Evolutionary conservation across 495 filamentous ascomycete species (phyloP).

Genomic region (Trichoderma asperelloides): DNA sequence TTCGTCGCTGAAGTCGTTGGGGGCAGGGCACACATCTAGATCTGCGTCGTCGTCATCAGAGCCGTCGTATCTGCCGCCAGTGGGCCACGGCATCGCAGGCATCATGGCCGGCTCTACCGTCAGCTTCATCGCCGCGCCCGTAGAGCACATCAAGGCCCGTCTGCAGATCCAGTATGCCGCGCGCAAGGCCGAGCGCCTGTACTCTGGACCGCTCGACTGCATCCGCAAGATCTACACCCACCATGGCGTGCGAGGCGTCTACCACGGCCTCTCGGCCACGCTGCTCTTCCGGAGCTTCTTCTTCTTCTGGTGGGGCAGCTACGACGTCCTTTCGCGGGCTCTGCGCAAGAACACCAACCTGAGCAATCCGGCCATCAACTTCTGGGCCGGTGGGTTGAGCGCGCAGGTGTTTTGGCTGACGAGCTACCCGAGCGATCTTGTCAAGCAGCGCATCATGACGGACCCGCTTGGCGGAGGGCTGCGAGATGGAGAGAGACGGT

Average conservation of each 20-base stretch:
- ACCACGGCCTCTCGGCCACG: conserved; percentile 76
- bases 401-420: conserved; percentile 93
- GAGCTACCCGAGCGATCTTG: conserved; percentile 85
- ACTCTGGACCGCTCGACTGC: conserved; percentile 82
- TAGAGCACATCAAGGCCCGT: conserved; percentile 92
- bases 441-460: conserved; percentile 98
- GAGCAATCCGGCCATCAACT: conserved; percentile 75
- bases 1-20: not conserved
- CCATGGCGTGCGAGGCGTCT: conserved; percentile 73
- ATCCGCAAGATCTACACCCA: conserved; percentile 51
- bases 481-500: conserved; percentile 58
- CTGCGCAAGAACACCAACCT: conserved; percentile 59
- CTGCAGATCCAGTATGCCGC: conserved; percentile 86
- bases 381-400: conserved; percentile 90
- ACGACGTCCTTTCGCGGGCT: conserved; percentile 68
- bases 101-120: conserved; percentile 83
- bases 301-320: conserved; percentile 95
- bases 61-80: conserved; percentile 50
- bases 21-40: not conserved
- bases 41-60: not conserved
- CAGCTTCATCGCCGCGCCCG: conserved; percentile 82
- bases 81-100: conserved; percentile 82
- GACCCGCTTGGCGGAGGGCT: conserved; percentile 68
- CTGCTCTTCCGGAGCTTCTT: conserved; percentile 86
- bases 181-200: conserved; percentile 62